Evolutionary conservation across 371 early-diverging fungal species (phyloP).

Genomic region (Antonospora locustae): DNA sequence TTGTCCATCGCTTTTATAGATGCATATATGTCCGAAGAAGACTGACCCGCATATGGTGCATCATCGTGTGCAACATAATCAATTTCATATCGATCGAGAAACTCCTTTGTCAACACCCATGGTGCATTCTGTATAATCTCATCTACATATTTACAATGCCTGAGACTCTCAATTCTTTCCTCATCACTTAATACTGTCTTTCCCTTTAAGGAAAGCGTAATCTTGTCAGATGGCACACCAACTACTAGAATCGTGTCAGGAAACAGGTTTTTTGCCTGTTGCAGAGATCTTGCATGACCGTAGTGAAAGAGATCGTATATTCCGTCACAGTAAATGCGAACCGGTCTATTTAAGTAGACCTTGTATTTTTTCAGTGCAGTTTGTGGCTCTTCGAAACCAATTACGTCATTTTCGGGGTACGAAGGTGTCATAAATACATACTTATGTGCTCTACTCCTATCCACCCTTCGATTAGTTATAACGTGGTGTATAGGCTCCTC

Average conservation of each 20-base stretch:
- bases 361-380: slow-evolving; percentile 16
- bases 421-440: slow-evolving; percentile 13
- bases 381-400: slow-evolving; percentile 8
- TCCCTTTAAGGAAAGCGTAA: slow-evolving; percentile 71
- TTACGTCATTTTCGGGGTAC: slow-evolving; percentile 16
- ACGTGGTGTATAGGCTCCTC: too few species aligned
- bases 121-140: slow-evolving; percentile 72
- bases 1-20: slow-evolving; percentile 69
- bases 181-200: slow-evolving; percentile 71
- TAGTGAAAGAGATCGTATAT: slow-evolving; percentile 84
- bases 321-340: slow-evolving; percentile 55
- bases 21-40: slow-evolving; percentile 71
- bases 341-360: slow-evolving; percentile 33
- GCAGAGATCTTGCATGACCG: slow-evolving; percentile 73
- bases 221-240: slow-evolving; percentile 70
- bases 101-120: slow-evolving; percentile 72
- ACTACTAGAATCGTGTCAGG: slow-evolving; percentile 70
- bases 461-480: too few species aligned
- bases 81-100: slow-evolving; percentile 68
- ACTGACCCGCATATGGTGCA: slow-evolving; percentile 61
- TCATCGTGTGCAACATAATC: slow-evolving; percentile 95
- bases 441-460: too few species aligned
- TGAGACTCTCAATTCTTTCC: slow-evolving; percentile 71
- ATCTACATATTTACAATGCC: slow-evolving; percentile 86
- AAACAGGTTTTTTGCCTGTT: slow-evolving; percentile 77